Evolutionary conservation across 192 early-diverging fungal species (phyloP), one percentile per base, ranked within the genome.

Genomic region (Haplosporangium gracile): DNA sequence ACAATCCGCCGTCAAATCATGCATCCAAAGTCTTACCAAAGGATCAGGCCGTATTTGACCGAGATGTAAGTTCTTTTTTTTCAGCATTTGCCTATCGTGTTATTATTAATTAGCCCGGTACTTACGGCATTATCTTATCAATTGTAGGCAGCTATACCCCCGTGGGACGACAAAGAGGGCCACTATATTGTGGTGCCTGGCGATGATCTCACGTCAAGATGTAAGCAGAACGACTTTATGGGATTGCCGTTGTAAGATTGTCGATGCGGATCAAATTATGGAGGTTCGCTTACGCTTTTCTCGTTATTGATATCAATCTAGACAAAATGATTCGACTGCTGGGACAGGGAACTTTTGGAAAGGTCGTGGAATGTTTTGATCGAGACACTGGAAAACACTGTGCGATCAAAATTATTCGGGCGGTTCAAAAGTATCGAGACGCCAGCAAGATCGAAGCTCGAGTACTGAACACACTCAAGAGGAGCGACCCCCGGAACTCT

Each of bases 321-420:
- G 96, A 96, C 82, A 92, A 92, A 82, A 98, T 99, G 79, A 89
- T 96, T 69, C 90, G 94, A 18, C 89, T 97, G 51, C 90, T 99
- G 38, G 98, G 98, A 6, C 97, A 99, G 88, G 98, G 98, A 16
- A 99, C 98, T 4, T 99, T 98, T 92, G 98, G 98, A 86, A 98
- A 97, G 89, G 98, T 99, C 16, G 94, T 97, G 74, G 94, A 98
- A 86, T 97, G 95, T 55, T 94, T 88, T 75, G 97, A 98, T 87
- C 90, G 90, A 13, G 88, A 90, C 0, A 85, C 83, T 26, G 90
- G 90, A 18, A 88, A 82, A 26, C 85, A 91, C 70, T 91, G 92
- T 69, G 98, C 98, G 4, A 95, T 99, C 76, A 99, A 99, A 89
- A 95, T 99, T 40, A 97, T 99, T 70, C 93, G 97, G 34, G 94